Percentiles rank a stretch among this genome's conserved stretches.
Conservation (phyloP, 2,329 filamentous ascomycete genomes). For the Whalleya microplaca region DNA sequence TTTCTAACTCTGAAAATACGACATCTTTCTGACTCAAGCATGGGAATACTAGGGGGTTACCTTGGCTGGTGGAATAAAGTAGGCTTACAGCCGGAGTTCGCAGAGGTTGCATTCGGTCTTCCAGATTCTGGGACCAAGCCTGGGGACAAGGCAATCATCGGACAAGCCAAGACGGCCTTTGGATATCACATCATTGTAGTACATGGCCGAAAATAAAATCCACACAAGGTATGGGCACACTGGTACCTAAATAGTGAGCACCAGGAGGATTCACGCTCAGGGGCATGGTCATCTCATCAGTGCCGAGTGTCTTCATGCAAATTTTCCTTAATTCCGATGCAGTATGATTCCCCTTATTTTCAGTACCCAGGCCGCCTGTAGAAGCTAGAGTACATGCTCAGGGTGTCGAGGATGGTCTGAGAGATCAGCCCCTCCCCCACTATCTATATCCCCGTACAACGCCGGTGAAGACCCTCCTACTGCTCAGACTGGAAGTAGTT, state of each 20-base stretch:
- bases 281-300: not conserved
- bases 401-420: slow-evolving; percentile 31
- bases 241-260: slow-evolving; percentile 7
- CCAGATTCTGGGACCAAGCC: slow-evolving; percentile 58
- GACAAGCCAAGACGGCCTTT: slow-evolving; percentile 73
- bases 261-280: not conserved
- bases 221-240: slow-evolving; percentile 20
- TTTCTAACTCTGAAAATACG: slow-evolving; percentile 6
- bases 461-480: slow-evolving; percentile 50
- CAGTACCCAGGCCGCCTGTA: slow-evolving; percentile 49
- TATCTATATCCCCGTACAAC: slow-evolving; percentile 37
- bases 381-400: slow-evolving; percentile 46
- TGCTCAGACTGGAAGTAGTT: slow-evolving; percentile 99
- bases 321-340: slow-evolving; percentile 47
- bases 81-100: slow-evolving; percentile 69
- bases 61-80: slow-evolving; percentile 76
- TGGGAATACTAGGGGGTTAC: slow-evolving; percentile 58
- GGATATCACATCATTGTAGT: slow-evolving; percentile 86
- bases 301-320: slow-evolving; percentile 23
- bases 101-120: slow-evolving; percentile 71
- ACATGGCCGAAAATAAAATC: slow-evolving; percentile 55
- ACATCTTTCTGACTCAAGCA: slow-evolving; percentile 3
- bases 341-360: slow-evolving; percentile 27
- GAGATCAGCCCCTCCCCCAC: slow-evolving; percentile 26
- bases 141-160: slow-evolving; percentile 62